Conservation (phyloP, 768 basidiomycete species). For the Polyporus arcularius region DNA sequence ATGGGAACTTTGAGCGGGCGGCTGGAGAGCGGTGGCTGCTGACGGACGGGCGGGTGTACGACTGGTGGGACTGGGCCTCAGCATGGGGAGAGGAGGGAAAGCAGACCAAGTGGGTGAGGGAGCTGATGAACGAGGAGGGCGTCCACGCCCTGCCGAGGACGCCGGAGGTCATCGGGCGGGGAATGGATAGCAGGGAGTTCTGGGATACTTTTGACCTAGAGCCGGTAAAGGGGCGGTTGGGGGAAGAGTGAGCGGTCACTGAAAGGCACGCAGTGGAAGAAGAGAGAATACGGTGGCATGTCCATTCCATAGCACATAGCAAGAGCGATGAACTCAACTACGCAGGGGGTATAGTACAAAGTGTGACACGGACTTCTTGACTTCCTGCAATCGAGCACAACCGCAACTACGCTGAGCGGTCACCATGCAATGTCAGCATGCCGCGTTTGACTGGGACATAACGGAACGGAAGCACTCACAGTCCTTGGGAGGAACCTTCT, state of each 20-base stretch:
- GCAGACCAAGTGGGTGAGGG: conserved; percentile 55
- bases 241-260: conserved; percentile 9
- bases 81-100: conserved; percentile 50
- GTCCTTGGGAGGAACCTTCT: background rate
- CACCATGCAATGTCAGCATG: background rate
- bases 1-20: conserved; percentile 43
- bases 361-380: background rate
- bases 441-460: no score
- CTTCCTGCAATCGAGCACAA: background rate
- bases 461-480: background rate
- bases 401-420: background rate
- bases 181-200: conserved; percentile 62
- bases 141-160: conserved; percentile 56
- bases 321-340: background rate
- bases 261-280: background rate
- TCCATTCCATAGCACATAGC: background rate
- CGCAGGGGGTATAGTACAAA: background rate
- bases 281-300: background rate
- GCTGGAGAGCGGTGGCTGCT: conserved; percentile 57
- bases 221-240: conserved; percentile 40
- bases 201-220: conserved; percentile 51
- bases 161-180: conserved; percentile 48
- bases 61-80: conserved; percentile 69
- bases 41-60: conserved; percentile 57
- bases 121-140: conserved; percentile 54